Conservation (phyloP, 768 basidiomycete species). For the Boletus subparvulus region DNA sequence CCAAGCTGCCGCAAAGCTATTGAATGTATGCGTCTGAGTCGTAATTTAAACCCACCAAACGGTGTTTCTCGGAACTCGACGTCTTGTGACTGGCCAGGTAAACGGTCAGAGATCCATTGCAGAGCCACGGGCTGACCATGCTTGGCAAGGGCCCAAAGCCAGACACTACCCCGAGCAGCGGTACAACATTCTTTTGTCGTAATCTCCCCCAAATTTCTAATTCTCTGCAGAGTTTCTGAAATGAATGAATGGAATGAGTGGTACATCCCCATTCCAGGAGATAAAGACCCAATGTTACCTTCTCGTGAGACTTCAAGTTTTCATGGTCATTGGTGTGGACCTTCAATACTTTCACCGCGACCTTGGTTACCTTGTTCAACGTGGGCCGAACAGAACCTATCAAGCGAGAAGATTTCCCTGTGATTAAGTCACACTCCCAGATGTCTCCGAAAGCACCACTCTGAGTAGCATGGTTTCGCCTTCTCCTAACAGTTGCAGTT, state of each 20-base stretch:
- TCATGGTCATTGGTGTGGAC: background rate
- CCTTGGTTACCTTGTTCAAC: constrained; percentile 5
- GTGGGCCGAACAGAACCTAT: background rate
- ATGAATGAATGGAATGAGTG: background rate
- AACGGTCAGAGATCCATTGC: constrained; percentile 23
- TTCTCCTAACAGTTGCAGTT: constrained; percentile 4
- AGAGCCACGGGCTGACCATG: constrained; percentile 35
- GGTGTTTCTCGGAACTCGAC: background rate
- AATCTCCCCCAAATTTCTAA: constrained; percentile 18
- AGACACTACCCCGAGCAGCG: constrained; percentile 29
- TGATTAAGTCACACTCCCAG: constrained; percentile 24
- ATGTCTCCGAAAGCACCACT: constrained; percentile 23
- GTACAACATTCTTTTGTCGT: constrained; percentile 28
- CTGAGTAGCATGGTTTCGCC: background rate
- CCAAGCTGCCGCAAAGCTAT: constrained; percentile 11
- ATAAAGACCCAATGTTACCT: constrained; percentile 6
- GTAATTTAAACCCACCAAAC: constrained; percentile 11
- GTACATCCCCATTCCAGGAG: background rate
- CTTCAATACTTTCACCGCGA: constrained; percentile 24
- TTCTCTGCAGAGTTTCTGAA: constrained; percentile 31
- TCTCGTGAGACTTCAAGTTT: constrained; percentile 1
- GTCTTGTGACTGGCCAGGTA: constrained; percentile 15
- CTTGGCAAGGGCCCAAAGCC: constrained; percentile 32
- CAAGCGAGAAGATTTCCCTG: background rate
- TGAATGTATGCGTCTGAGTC: background rate